Evolutionary conservation across 179 eudicot species (phyloP).

Genomic region (Spinacia oleracea): DNA sequence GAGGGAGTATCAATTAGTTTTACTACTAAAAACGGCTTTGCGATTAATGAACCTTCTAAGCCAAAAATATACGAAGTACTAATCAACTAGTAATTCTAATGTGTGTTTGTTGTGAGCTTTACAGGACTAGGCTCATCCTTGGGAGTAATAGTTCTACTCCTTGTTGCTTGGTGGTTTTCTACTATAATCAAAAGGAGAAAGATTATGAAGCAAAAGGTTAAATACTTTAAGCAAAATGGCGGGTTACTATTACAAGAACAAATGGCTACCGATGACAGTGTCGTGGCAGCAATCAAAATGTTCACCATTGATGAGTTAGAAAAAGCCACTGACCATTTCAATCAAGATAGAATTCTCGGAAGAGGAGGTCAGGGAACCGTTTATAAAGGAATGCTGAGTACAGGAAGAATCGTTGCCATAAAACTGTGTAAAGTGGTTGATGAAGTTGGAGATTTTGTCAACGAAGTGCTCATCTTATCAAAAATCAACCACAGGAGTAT

Average conservation of each 20-base stretch:
- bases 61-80: no score
- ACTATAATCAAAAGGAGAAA: slow-evolving; percentile 21
- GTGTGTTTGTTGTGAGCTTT: not conserved
- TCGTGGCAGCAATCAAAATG: slow-evolving; percentile 34
- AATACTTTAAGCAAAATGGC: slow-evolving; percentile 39
- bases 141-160: slow-evolving; percentile 30
- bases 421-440: slow-evolving; percentile 32
- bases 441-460: slow-evolving; percentile 39
- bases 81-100: not conserved
- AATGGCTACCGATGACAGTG: slow-evolving; percentile 30
- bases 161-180: slow-evolving; percentile 32
- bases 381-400: slow-evolving; percentile 51
- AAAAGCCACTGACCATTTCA: slow-evolving; percentile 53
- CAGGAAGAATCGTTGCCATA: slow-evolving; percentile 46
- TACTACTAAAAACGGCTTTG: no score
- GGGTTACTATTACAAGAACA: slow-evolving; percentile 39
- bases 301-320: slow-evolving; percentile 47
- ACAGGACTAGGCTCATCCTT: slow-evolving; percentile 31
- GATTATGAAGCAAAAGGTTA: slow-evolving; percentile 23
- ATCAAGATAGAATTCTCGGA: slow-evolving; percentile 49
- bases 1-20: no score
- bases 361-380: slow-evolving; percentile 61
- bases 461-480: slow-evolving; percentile 55
- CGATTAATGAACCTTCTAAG: no score
- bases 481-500: slow-evolving; percentile 54